phyloP scores from a whole-genome alignment of 225 moss, liverwort and hornwort genomes.

The Asterella californica region DNA sequence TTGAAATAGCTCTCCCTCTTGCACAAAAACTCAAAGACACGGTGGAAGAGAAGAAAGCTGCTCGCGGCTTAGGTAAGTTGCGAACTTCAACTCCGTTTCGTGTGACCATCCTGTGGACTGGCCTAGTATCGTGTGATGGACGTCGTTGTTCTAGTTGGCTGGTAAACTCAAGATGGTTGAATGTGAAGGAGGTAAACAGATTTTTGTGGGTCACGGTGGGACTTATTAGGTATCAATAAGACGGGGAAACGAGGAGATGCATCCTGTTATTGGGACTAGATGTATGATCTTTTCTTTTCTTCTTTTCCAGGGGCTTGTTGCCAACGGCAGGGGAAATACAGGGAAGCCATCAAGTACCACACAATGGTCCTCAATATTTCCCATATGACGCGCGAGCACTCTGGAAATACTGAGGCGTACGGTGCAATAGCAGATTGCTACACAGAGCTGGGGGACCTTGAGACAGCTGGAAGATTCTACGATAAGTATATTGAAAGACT shows the following conservation, averaged over 20 bases:
- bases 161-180: no score
- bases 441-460: constrained; percentile 88
- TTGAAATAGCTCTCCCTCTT: constrained; percentile 53
- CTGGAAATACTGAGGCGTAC: constrained; percentile 93
- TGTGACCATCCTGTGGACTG: neutral
- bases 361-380: constrained; percentile 68
- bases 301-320: constrained; percentile 75
- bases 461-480: constrained; percentile 83
- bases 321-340: constrained; percentile 86
- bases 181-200: no score
- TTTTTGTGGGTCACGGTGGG: neutral
- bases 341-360: constrained; percentile 88
- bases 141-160: neutral
- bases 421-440: constrained; percentile 97
- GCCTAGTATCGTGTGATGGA: neutral
- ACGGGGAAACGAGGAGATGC: neutral
- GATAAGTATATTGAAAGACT: constrained; percentile 87
- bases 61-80: constrained; percentile 70
- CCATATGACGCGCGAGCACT: constrained; percentile 58
- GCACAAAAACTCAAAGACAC: constrained; percentile 63
- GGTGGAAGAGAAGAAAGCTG: constrained; percentile 92
- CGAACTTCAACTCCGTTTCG: neutral
- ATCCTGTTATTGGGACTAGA: neutral
- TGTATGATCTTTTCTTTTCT: neutral
- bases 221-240: neutral